Evolutionary conservation across 768 basidiomycete species (phyloP), one percentile per base, ranked within the genome.

Genomic region (Leccinum subtestaceum): DNA sequence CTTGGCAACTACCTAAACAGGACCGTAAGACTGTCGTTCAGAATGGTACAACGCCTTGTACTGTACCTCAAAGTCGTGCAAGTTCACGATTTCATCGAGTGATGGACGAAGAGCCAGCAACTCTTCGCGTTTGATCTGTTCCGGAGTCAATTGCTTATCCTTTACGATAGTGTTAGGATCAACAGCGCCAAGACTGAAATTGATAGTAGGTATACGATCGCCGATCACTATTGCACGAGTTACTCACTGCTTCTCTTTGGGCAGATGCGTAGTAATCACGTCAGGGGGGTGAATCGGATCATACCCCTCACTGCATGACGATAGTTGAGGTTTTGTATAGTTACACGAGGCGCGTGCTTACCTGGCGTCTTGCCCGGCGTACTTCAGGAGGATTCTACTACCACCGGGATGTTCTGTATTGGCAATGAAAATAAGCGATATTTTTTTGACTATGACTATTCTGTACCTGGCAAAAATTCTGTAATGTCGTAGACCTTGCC

Each of bases 11-110:
- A 87, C 83, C 89, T 92, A 25, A 23, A 53, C 12, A 52, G 61
- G 29, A 54, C 53, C 47, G 63, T 60, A 17, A 43, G 49, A 36
- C 5, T 10, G 21, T 17, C 23, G 2, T 5, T 5, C 11, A 38
- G 36, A n/a, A 13, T 34, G 9, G 11, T 32, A 6, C 9, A n/a
- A 21, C 2, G 19, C 29, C 19, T 61, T 75, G n/a, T 52, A 83
- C 91, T 74, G 12, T 53, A 83, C 92, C 80, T 97, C 95, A 67
- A 97, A 95, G 74, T 96, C 94, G 72, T 96, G 94, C 68, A 97
- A 70, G 66, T 91, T 94, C 29, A 96, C 75, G 52, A 95, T 86
- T 71, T 93, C 89, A 53, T 80, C 80, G 12, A 95, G 77, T 0
- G 86, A 77, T 8, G 93, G 92, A 55, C 88, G 80, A 27, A 82